Evolutionary conservation across 2,329 filamentous ascomycete genomes (phyloP).

Genomic region (Fusarium clavum): DNA sequence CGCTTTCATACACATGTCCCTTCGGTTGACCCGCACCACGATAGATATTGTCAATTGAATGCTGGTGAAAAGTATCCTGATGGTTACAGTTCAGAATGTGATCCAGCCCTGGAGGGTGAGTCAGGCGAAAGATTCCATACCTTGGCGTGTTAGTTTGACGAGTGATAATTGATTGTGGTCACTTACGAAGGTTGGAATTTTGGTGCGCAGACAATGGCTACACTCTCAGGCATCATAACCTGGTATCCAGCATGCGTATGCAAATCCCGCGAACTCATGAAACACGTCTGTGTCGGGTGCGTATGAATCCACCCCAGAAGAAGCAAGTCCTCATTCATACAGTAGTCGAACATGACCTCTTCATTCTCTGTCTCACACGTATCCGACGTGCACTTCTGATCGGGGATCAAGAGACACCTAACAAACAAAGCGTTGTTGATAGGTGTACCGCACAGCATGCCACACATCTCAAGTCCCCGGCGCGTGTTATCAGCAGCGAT

Average conservation of each 20-base stretch:
- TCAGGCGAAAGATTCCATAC: conserved; percentile 92
- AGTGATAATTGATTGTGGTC: background rate
- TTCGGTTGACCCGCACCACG: conserved; percentile 75
- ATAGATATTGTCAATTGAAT: conserved; percentile 76
- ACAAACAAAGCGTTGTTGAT: conserved; percentile 96
- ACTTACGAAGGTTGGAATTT: conserved; percentile 79
- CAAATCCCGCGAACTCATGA: conserved; percentile 93
- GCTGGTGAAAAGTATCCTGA: conserved; percentile 85
- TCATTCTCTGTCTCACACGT: conserved; percentile 96
- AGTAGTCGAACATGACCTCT: conserved; percentile 86
- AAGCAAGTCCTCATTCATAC: conserved; percentile 83
- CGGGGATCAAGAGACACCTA: conserved; percentile 86
- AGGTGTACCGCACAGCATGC: conserved; percentile 89
- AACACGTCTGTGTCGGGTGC: conserved; percentile 95
- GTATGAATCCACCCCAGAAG: conserved; percentile 98
- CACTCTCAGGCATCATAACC: conserved; percentile 94
- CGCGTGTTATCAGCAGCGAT: conserved; percentile 81
- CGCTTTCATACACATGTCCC: conserved; percentile 77
- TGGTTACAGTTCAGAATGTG: conserved; percentile 85
- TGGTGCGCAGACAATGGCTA: conserved; percentile 96
- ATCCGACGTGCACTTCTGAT: conserved; percentile 89
- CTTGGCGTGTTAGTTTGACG: conserved; percentile 56
- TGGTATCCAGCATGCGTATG: conserved; percentile 97
- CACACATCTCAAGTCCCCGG: conserved; percentile 91
- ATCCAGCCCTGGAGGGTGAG: conserved; percentile 89